phyloP scores from a whole-genome alignment of 805 yeast genomes.

The Scheffersomyces amazonensis region DNA sequence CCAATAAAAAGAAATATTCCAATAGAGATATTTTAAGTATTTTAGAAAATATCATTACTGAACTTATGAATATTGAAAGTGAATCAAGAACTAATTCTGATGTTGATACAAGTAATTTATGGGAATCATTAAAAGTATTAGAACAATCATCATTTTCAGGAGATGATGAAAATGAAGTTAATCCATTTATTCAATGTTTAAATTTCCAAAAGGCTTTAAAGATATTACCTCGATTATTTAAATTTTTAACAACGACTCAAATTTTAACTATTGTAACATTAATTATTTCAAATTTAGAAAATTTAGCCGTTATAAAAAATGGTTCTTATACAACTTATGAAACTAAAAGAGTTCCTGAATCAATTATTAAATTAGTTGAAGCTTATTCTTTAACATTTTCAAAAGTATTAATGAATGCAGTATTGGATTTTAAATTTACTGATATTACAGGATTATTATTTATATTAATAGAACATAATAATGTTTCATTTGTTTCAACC shows the following conservation, averaged over 20 bases:
- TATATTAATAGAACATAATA: constrained; percentile 66
- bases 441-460: constrained; percentile 77
- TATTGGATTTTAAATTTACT: constrained; percentile 76
- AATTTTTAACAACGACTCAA: constrained; percentile 74
- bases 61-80: constrained; percentile 78
- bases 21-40: constrained; percentile 53
- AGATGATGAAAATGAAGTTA: constrained; percentile 45
- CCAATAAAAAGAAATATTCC: constrained; percentile 28
- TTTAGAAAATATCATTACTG: constrained; percentile 76
- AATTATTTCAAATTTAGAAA: constrained; percentile 75
- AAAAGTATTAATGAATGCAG: constrained; percentile 78
- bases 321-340: constrained; percentile 73
- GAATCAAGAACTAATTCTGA: constrained; percentile 33
- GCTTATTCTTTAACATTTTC: constrained; percentile 77
- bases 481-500: constrained; percentile 63
- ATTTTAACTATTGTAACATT: constrained; percentile 73
- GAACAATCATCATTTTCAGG: constrained; percentile 59
- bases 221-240: constrained; percentile 83
- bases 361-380: constrained; percentile 60
- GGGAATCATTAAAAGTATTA: constrained; percentile 76
- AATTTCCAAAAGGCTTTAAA: constrained; percentile 86
- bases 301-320: constrained; percentile 70
- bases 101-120: constrained; percentile 46
- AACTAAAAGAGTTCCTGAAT: constrained; percentile 49
- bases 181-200: constrained; percentile 81